These are phyloP conservation scores for Thielaviopsis ethacetica DNA, from an alignment of 2,329 filamentous ascomycete species.

Conservation along the genomic window DNA sequence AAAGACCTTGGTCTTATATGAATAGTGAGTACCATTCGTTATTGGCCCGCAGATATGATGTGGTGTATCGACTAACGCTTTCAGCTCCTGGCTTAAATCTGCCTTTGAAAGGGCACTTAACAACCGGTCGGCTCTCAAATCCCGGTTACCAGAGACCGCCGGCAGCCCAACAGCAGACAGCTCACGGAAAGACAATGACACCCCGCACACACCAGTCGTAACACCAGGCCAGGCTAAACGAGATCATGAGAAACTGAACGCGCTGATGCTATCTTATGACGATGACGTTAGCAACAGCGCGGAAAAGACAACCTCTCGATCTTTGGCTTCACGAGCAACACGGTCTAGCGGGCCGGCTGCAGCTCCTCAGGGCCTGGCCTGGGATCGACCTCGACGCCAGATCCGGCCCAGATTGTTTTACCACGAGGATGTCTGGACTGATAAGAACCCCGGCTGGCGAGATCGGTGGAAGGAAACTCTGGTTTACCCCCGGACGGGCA, in stretches of 20 bases:
- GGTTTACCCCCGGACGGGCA: slow-evolving; percentile 41
- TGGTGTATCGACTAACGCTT: background rate
- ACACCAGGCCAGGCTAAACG: background rate
- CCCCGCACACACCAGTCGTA: background rate
- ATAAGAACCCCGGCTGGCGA: slow-evolving; percentile 33
- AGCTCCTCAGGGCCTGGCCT: background rate
- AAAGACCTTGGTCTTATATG: background rate
- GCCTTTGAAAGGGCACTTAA: background rate
- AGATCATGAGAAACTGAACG: background rate
- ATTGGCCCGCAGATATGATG: background rate
- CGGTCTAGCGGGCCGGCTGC: background rate
- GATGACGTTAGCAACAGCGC: background rate
- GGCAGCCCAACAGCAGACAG: background rate
- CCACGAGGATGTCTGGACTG: slow-evolving; percentile 29
- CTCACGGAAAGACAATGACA: background rate
- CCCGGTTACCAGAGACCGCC: no score
- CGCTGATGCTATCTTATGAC: background rate
- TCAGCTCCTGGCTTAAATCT: background rate
- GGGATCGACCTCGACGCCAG: background rate
- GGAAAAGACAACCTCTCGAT: background rate
- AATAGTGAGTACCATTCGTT: background rate
- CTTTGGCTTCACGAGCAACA: background rate
- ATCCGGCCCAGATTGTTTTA: slow-evolving; percentile 1
- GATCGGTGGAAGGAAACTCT: slow-evolving; percentile 40
- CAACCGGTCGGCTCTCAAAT: background rate